Evolutionary conservation across 2,329 filamentous ascomycete species (phyloP).

Genomic region (Ophiostoma novo-ulmi): DNA sequence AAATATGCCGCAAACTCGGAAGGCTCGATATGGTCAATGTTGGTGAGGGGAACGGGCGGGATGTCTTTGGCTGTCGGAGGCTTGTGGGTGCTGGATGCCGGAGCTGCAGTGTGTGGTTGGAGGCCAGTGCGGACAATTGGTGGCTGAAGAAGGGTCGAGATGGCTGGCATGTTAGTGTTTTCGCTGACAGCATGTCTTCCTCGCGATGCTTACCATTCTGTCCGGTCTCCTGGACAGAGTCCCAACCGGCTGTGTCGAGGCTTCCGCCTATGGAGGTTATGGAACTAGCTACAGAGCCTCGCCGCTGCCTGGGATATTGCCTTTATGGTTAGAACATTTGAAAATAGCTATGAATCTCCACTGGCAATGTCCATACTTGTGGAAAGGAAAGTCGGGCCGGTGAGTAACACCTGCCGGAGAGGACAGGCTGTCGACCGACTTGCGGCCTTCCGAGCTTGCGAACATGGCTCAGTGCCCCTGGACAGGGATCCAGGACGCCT

Average conservation of each 20-base stretch:
- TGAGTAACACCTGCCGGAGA: constrained; percentile 43
- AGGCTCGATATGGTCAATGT: constrained; percentile 74
- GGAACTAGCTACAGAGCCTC: constrained; percentile 82
- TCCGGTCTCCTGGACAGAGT: constrained; percentile 62
- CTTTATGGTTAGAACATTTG: not conserved
- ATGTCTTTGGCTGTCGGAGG: constrained; percentile 85
- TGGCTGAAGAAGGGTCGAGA: constrained; percentile 86
- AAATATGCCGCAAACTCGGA: constrained; percentile 81
- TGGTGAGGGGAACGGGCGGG: constrained; percentile 84
- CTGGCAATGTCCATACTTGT: constrained; percentile 41
- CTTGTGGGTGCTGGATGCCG: constrained; percentile 66
- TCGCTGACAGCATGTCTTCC: too few relatives aligned
- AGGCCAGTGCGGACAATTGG: constrained; percentile 86
- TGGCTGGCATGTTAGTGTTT: constrained; percentile 51
- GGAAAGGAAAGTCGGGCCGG: constrained; percentile 54
- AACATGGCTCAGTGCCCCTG: constrained; percentile 46
- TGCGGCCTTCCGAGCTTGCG: constrained; percentile 53
- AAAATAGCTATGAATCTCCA: not conserved
- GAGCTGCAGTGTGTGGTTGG: constrained; percentile 68
- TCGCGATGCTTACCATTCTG: constrained; percentile 64
- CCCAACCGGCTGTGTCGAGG: constrained; percentile 61
- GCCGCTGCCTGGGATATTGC: constrained; percentile 45
- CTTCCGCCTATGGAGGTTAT: constrained; percentile 81
- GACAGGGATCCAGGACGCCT: constrained; percentile 17
- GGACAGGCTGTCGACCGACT: constrained; percentile 61